phyloP scores from a whole-genome alignment of 306 rosid genomes.

The Castanea mollissima region DNA sequence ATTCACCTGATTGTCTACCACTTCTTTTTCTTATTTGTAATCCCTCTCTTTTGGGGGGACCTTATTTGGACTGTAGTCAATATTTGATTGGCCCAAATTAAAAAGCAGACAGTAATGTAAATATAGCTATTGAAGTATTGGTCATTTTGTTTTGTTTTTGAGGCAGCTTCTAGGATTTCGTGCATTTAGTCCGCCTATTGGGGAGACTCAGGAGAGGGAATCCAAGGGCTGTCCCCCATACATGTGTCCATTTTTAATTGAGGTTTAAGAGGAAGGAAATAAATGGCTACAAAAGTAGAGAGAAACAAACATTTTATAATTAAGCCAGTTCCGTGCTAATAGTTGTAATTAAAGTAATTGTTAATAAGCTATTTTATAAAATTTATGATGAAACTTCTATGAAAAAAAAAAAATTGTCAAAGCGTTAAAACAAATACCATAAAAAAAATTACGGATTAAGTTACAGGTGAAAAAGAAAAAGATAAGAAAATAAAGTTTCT shows the following conservation, averaged over 20 bases:
- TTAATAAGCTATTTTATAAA: no score
- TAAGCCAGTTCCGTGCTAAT: no score
- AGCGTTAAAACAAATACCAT: no score
- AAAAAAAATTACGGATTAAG: no score
- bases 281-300: no score
- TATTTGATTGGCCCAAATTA: slow-evolving; percentile 19
- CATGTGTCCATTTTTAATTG: neutral
- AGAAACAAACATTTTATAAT: no score
- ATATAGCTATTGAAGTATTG: slow-evolving; percentile 9
- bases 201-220: slow-evolving; percentile 22
- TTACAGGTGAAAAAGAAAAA: no score
- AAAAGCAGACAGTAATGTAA: slow-evolving; percentile 18
- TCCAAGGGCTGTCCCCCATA: slow-evolving; percentile 24
- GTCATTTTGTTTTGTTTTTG: slow-evolving; percentile 15
- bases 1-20: neutral
- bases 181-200: slow-evolving; percentile 17
- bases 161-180: slow-evolving; percentile 42
- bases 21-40: neutral
- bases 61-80: slow-evolving; percentile 16
- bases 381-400: rapidly evolving
- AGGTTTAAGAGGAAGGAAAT: no score
- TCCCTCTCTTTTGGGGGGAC: neutral
- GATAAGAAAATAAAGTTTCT: no score
- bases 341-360: no score
- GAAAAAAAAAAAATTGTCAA: rapidly evolving